These are phyloP conservation scores for Rhodotorula taiwanensis DNA, from an alignment of 768 basidiomycete genomes.

Conservation along the genomic window DNA sequence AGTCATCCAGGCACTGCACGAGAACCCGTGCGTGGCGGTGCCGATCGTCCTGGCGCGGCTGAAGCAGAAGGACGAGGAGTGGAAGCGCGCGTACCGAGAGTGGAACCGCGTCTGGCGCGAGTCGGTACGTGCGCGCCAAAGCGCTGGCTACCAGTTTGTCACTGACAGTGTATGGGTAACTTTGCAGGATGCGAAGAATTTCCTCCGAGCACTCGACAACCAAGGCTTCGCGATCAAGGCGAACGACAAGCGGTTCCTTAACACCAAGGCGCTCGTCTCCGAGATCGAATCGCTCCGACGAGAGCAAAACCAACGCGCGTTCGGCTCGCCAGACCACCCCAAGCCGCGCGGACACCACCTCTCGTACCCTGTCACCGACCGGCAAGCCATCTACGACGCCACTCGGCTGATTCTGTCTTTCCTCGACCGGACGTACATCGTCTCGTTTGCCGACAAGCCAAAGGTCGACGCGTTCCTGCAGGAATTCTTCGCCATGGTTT, in stretches of 20 bases:
- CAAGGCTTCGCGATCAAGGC: slow-evolving; percentile 90
- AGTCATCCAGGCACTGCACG: slow-evolving; percentile 78
- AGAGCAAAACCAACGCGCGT: slow-evolving; percentile 57
- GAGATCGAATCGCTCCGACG: slow-evolving; percentile 68
- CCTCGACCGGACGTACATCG: slow-evolving; percentile 72
- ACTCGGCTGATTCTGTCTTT: slow-evolving; percentile 83
- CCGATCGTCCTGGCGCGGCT: slow-evolving; percentile 83
- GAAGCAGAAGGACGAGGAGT: slow-evolving; percentile 93
- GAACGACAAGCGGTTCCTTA: slow-evolving; percentile 90
- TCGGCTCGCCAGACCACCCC: slow-evolving; percentile 18
- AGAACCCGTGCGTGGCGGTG: slow-evolving; percentile 79
- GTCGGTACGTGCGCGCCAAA: slow-evolving; percentile 48
- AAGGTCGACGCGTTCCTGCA: slow-evolving; percentile 78
- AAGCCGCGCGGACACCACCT: slow-evolving; percentile 60
- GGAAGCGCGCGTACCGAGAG: slow-evolving; percentile 86
- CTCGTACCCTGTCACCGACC: slow-evolving; percentile 69
- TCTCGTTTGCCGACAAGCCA: slow-evolving; percentile 59
- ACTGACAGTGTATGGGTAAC: no score
- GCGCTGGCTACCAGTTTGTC: no score
- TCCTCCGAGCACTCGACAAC: slow-evolving; percentile 94
- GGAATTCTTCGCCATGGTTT: slow-evolving; percentile 60
- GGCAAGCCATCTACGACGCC: slow-evolving; percentile 68
- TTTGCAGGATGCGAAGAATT: slow-evolving; percentile 76
- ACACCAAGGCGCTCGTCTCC: slow-evolving; percentile 69
- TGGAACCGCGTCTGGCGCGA: slow-evolving; percentile 97